These are phyloP conservation scores for Platanthera zijinensis DNA, from an alignment of 106 monocot species.

Conservation along the genomic window DNA sequence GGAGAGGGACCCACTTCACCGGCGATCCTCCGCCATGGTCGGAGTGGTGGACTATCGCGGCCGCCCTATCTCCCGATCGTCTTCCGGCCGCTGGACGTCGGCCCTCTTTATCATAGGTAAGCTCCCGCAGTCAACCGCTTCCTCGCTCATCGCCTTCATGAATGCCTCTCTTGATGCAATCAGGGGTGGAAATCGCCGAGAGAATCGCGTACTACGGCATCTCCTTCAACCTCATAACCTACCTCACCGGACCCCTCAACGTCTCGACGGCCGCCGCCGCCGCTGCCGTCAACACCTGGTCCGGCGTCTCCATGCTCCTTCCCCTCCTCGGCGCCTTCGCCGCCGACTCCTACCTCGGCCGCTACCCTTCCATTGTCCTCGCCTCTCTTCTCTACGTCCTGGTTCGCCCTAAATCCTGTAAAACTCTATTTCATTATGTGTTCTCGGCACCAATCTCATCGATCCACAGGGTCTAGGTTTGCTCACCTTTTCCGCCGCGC, in stretches of 20 bases:
- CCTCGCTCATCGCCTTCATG: background rate
- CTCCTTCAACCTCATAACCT: conserved; percentile 41
- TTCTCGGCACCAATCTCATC: background rate
- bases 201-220: conserved; percentile 39
- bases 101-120: conserved; percentile 47
- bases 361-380: conserved; percentile 38
- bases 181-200: conserved; percentile 56
- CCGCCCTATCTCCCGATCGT: conserved; percentile 13
- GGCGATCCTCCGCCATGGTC: background rate
- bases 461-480: conserved; percentile 32
- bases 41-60: conserved; percentile 10
- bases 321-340: conserved; percentile 49
- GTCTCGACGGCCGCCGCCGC: conserved; percentile 45
- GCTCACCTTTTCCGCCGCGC: conserved; percentile 23
- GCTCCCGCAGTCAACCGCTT: background rate
- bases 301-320: conserved; percentile 33
- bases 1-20: background rate
- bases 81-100: conserved; percentile 12
- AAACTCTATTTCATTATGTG: background rate
- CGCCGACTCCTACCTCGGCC: conserved; percentile 53
- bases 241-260: conserved; percentile 44
- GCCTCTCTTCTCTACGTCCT: conserved; percentile 46
- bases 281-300: conserved; percentile 34
- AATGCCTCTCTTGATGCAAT: background rate
- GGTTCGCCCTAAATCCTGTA: conserved; percentile 10